Evolutionary conservation across 2,329 filamentous ascomycete genomes (phyloP).

Genomic region (Cladosporium sp.): DNA sequence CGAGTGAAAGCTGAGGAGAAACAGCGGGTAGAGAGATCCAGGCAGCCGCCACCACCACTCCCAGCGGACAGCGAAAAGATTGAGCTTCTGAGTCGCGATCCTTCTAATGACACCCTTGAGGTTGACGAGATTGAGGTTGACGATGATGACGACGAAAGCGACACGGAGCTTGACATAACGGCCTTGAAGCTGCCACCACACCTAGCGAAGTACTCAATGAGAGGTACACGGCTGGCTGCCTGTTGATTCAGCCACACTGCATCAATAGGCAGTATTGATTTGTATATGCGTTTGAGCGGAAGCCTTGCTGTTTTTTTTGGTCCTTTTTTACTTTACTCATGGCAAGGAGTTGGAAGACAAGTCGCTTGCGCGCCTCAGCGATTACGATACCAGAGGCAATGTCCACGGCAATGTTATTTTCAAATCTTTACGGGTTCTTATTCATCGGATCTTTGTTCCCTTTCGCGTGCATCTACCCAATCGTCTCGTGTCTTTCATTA

Average conservation of each 20-base stretch:
- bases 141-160: slow-evolving; percentile 6
- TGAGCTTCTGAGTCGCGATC: slow-evolving; percentile 11
- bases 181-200: slow-evolving; percentile 8
- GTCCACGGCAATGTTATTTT: background rate
- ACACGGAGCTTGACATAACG: slow-evolving; percentile 6
- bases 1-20: slow-evolving; percentile 22
- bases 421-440: no score
- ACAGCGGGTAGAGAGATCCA: slow-evolving; percentile 13
- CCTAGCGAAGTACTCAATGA: slow-evolving; percentile 14
- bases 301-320: background rate
- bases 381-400: slow-evolving; percentile 4
- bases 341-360: slow-evolving; percentile 16
- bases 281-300: slow-evolving; percentile 19
- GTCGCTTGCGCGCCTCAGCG: slow-evolving; percentile 2
- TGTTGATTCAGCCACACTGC: slow-evolving; percentile 11
- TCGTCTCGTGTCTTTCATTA: no score
- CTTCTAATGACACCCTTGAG: background rate
- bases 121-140: slow-evolving; percentile 9
- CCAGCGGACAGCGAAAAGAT: slow-evolving; percentile 13
- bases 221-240: slow-evolving; percentile 14
- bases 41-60: background rate
- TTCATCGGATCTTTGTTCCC: no score
- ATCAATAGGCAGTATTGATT: background rate
- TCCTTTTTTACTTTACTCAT: slow-evolving; percentile 1
- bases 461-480: no score